phyloP scores from a whole-genome alignment of 2,329 filamentous ascomycete genomes.

The Ascochyta lentis region DNA sequence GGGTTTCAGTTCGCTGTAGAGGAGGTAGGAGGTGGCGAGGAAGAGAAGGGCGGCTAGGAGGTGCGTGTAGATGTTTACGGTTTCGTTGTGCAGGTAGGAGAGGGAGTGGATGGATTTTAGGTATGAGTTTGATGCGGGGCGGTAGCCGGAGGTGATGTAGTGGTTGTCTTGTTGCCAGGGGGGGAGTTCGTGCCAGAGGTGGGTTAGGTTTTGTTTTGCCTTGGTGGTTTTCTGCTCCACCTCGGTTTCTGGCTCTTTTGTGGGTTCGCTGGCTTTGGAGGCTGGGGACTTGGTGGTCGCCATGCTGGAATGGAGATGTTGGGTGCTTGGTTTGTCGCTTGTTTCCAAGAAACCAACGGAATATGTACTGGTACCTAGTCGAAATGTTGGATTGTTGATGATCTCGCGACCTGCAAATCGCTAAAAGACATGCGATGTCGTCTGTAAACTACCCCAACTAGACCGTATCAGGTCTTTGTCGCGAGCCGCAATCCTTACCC shows the following conservation, averaged over 20 bases:
- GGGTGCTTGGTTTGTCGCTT: neutral
- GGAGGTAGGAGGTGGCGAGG: constrained; percentile 22
- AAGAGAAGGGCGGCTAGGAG: constrained; percentile 54
- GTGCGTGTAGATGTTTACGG: constrained; percentile 76
- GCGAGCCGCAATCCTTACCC: constrained; percentile 10
- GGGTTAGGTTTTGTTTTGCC: constrained; percentile 55
- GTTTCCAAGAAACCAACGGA: too few species aligned
- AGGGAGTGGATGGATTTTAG: constrained; percentile 63
- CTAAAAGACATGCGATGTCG: constrained; percentile 4
- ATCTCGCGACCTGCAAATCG: neutral
- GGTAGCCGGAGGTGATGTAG: constrained; percentile 71
- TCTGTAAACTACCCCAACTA: constrained; percentile 7
- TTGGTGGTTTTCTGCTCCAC: constrained; percentile 36
- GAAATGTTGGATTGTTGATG: constrained; percentile 3
- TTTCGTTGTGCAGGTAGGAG: constrained; percentile 70
- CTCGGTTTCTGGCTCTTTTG: constrained; percentile 22
- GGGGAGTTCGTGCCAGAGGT: constrained; percentile 52
- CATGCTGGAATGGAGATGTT: constrained; percentile 28
- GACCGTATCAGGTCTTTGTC: constrained; percentile 18
- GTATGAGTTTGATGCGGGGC: constrained; percentile 68
- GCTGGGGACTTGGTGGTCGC: constrained; percentile 30
- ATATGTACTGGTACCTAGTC: too few species aligned
- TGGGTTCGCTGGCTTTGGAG: constrained; percentile 21
- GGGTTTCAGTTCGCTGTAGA: constrained; percentile 36
- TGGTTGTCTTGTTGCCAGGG: constrained; percentile 68